Base-by-base conservation (phyloP, 2,329 filamentous ascomycete species). In the Grosmannia huntii region DNA sequence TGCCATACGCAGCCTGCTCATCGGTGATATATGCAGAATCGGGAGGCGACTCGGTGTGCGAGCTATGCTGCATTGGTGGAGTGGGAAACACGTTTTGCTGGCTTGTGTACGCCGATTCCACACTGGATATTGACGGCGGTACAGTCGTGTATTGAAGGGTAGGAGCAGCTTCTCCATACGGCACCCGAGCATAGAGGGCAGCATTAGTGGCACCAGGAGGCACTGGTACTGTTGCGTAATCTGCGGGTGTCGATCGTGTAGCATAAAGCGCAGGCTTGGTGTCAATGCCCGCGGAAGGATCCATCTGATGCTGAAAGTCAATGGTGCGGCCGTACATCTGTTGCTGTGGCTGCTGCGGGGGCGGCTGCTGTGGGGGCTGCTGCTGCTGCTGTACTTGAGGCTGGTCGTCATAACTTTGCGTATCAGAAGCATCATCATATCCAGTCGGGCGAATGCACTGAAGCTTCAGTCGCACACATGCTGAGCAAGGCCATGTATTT, bases 401-500 rank as follows among this genome's bases (percentile, higher is more conserved):
- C 61, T 83, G 76, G 72, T 70, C 59, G 71, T 85, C 82, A 64
- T 80, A 84, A 4, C 69, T 68, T 46, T 71, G 69, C 12, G 68
- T 61, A 23, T 76, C 74, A 9, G 70, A 78, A 53, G 72, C 78
- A 56, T 84, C 83, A 65, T 90, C 87, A 65, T 87, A 86, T 60
- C 90, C 85, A 59, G 89, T 90, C 4, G 92, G 94, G 52, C 90
- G 90, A 28, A 96, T 86, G 70, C 94, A 97, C 66, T 94, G 89
- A 60, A 96, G 81, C 75, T 96, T 97, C 62, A 97, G 77, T 54
- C 92, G 84, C 62, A 90, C 87, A 70, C 92, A 99, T 41, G 94
- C 90, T 48, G 91, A 94, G 72, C 92, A 97, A 31, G 94, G 94
- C 92, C 94, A 97, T 44, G 90, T 90, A 71, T 97, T 96, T 48